phyloP scores from a whole-genome alignment of 129 eudicot genomes.

The Helianthus tuberosus region DNA sequence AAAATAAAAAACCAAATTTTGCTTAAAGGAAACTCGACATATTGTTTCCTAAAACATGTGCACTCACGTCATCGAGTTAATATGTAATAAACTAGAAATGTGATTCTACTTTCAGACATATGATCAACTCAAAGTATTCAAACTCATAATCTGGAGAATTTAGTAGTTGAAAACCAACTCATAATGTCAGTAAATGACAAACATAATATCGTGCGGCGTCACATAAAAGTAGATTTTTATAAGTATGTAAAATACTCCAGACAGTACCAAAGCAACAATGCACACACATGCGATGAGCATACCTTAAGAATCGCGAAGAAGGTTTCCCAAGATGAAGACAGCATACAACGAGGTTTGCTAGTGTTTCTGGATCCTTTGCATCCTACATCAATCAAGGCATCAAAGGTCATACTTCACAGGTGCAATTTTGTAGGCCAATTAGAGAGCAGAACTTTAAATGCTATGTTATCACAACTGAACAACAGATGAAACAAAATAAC shows the following conservation, averaged over 20 bases:
- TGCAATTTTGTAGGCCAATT: not conserved
- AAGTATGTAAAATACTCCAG: too few species aligned
- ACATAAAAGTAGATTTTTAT: too few species aligned
- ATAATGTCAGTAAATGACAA: not conserved
- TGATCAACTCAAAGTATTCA: too few species aligned
- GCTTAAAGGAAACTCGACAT: not conserved
- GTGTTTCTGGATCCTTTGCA: constrained; percentile 92
- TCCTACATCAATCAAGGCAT: constrained; percentile 52
- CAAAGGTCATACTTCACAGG: not conserved
- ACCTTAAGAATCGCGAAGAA: constrained; percentile 84
- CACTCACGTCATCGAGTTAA: not conserved
- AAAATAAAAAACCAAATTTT: constrained; percentile 5
- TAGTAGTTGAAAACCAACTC: not conserved
- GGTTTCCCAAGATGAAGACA: constrained; percentile 89
- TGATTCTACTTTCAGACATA: not conserved
- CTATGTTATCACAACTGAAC: not conserved
- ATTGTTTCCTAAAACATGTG: not conserved
- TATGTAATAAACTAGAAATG: not conserved
- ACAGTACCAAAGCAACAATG: too few species aligned
- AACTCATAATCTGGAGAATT: not conserved
- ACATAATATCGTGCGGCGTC: not conserved
- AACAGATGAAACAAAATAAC: not conserved
- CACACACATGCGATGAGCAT: constrained; percentile 7
- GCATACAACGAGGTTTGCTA: constrained; percentile 89
- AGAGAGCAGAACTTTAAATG: not conserved